Conservation (phyloP, 164 flowering plant genomes). For the Paratinospora sagittata region DNA sequence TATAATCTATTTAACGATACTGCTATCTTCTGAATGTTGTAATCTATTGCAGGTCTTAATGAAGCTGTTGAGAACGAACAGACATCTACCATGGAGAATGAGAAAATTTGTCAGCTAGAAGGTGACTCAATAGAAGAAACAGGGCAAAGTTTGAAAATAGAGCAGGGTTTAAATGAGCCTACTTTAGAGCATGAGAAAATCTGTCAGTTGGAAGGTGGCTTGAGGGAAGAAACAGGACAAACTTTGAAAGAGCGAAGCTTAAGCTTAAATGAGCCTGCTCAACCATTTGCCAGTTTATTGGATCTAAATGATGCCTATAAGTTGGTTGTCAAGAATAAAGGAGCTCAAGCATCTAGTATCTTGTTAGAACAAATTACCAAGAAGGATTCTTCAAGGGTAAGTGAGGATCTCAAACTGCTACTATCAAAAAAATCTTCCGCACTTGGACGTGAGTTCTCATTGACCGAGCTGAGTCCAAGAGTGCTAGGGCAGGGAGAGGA, state of each 20-base stretch:
- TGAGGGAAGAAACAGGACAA: slow-evolving; percentile 14
- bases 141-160: no score
- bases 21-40: slow-evolving; percentile 2
- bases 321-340: slow-evolving; percentile 52
- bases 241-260: slow-evolving; percentile 22
- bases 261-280: slow-evolving; percentile 23
- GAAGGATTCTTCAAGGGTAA: slow-evolving; percentile 51
- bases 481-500: slow-evolving; percentile 43
- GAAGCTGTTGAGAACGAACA: slow-evolving; percentile 19
- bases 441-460: slow-evolving; percentile 49
- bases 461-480: slow-evolving; percentile 60
- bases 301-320: slow-evolving; percentile 91
- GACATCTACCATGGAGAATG: slow-evolving; percentile 13
- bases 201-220: slow-evolving; percentile 16
- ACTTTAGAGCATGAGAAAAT: no score
- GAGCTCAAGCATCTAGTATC: slow-evolving; percentile 47
- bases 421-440: slow-evolving; percentile 61
- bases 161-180: no score
- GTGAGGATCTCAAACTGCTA: slow-evolving; percentile 64
- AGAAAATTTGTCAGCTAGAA: no score
- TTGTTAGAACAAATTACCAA: slow-evolving; percentile 41
- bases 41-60: slow-evolving; percentile 18
- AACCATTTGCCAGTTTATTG: slow-evolving; percentile 27
- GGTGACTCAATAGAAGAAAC: no score
- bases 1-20: neutral